Evolutionary conservation across 2,329 filamentous ascomycete species (phyloP), one percentile per base, ranked within the genome.

Genomic region (Scedosporium apiospermum): DNA sequence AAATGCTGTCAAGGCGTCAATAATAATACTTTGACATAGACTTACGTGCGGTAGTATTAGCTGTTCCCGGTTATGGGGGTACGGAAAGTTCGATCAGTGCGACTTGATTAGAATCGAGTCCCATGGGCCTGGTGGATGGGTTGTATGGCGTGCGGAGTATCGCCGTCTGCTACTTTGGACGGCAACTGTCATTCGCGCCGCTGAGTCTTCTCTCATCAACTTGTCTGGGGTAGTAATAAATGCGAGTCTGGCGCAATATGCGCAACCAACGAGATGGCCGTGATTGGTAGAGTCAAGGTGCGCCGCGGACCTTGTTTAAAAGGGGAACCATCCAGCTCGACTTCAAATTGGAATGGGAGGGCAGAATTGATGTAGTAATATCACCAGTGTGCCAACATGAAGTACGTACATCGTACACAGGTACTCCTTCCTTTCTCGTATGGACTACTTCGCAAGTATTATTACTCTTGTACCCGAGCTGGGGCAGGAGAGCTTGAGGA

Each of bases 111-210:
- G 18, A 55, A 55, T 55, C 51, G 23, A 27, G 51, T 23, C 23
- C 51, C 51, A 55, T 55, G 51, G 51, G 51, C 51, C 51, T 23
- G 51, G 51, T 55, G 51, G 18, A 55, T 55, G 51, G 51, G 51
- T 55, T 55, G 51, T 55, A 55, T 55, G 51, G 51, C 12, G 51
- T 55, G 51, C 51, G 51, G 51, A 55, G 51, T 55, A 9, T 23
- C 51, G 51, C 23, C 51, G 51, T 55, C 12, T 23, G 14, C 34
- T 14, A 38, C 34, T 38, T 38, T 38, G 34, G 10, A 38, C 34
- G 44, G n/a, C n/a, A 21, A 14, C 44, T 9, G 16, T 49, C 6
- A 49, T 49, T 49, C 44, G n/a, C 44, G 44, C 44, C 18, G 44
- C 44, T 4, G 30, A 34, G 34, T 38, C 34, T 38, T 4, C 16